Percentiles rank a stretch among this genome's conserved stretches.
Evolutionary conservation across 208 protist genomes (phyloP).

Genomic region (Crithidia sp.): DNA sequence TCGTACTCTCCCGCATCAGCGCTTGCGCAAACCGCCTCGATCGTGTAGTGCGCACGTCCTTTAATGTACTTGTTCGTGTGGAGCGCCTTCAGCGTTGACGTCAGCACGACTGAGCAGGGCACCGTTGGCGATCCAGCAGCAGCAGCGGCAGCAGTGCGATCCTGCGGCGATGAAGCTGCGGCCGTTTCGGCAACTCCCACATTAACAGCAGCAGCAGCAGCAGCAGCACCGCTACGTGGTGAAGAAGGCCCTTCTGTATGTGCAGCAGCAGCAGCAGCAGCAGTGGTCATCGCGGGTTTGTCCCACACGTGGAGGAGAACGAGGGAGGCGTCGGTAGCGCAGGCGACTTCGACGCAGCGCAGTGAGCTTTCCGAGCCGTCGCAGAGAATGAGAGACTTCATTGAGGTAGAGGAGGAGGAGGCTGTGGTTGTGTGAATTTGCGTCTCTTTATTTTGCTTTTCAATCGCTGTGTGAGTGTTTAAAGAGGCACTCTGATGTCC

Average conservation of each 20-base stretch:
- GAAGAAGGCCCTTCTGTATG: not conserved
- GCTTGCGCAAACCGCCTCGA: constrained; percentile 54
- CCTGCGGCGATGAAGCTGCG: not conserved
- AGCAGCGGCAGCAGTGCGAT: not conserved
- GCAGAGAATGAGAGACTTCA: constrained; percentile 63
- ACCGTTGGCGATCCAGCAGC: not conserved
- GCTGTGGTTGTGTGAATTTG: too few species aligned
- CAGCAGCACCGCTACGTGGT: not conserved
- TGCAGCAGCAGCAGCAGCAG: not conserved
- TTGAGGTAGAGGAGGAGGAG: not conserved
- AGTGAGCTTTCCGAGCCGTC: constrained; percentile 75
- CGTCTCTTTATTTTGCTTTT: too few species aligned
- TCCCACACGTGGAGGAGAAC: constrained; percentile 77
- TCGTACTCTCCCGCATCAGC: not conserved
- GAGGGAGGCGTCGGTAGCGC: constrained; percentile 61
- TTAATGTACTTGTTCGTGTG: constrained; percentile 65
- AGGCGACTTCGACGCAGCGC: constrained; percentile 72
- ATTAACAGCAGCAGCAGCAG: not conserved
- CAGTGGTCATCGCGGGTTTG: not conserved
- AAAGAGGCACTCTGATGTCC: too few species aligned
- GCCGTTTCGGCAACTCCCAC: not conserved
- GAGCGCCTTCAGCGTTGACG: constrained; percentile 44
- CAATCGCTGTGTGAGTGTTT: too few species aligned
- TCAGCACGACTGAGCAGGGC: constrained; percentile 42
- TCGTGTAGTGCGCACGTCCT: constrained; percentile 73